Conservation (phyloP, 805 yeast genomes). For the Ogataea salicorniae region DNA sequence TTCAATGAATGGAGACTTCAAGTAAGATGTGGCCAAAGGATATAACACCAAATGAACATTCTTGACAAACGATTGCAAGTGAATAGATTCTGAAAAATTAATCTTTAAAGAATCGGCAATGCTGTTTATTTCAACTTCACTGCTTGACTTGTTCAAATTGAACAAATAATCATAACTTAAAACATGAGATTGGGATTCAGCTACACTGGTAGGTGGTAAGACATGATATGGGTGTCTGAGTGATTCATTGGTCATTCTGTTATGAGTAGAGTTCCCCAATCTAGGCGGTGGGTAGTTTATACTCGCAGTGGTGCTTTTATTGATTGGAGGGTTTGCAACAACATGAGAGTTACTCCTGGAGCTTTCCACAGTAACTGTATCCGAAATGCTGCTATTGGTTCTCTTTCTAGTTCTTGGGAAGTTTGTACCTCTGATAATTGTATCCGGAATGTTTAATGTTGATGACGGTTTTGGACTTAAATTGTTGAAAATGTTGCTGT, state of each 20-base stretch:
- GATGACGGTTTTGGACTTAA: no score
- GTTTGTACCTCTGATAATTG: no score
- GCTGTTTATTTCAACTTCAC: constrained; percentile 11
- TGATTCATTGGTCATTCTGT: background rate
- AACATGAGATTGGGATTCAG: constrained; percentile 1
- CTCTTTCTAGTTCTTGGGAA: no score
- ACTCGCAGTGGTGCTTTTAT: no score
- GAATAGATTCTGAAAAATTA: constrained; percentile 17
- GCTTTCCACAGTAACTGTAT: no score
- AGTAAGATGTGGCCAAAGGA: constrained; percentile 25
- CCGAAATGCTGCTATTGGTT: no score
- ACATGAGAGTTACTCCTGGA: no score
- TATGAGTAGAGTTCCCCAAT: no score
- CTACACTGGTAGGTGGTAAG: background rate
- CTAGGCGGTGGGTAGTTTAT: no score
- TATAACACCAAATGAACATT: constrained; percentile 25
- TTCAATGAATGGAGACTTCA: constrained; percentile 24
- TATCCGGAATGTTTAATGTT: no score
- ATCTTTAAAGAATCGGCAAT: constrained; percentile 19
- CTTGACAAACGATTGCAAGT: constrained; percentile 25
- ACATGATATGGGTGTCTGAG: background rate
- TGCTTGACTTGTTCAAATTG: constrained; percentile 16
- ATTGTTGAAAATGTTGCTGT: no score
- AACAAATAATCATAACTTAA: constrained; percentile 18
- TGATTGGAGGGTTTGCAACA: no score